Evolutionary conservation across 441 rosid species (phyloP).

Genomic region (Lepidium campestre): DNA sequence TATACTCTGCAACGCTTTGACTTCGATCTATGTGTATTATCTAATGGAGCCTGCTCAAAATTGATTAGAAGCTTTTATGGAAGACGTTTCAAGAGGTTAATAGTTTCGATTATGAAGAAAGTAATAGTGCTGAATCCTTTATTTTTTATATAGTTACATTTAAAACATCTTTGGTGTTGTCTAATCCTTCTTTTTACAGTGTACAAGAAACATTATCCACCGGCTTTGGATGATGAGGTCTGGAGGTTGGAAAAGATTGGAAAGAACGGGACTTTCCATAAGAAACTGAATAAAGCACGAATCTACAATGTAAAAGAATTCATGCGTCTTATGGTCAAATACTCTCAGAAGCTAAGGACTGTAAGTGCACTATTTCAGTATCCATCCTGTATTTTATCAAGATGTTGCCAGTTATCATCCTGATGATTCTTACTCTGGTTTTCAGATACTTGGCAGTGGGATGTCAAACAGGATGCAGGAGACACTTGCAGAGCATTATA

Average conservation of each 20-base stretch:
- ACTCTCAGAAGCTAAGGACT: slow-evolving; percentile 62
- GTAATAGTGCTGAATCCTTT: neutral
- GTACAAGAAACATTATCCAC: slow-evolving; percentile 95
- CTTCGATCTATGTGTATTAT: no score
- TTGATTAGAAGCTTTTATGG: no score
- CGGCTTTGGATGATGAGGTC: slow-evolving; percentile 73
- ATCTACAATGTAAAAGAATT: slow-evolving; percentile 71
- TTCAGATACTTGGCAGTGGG: slow-evolving; percentile 89
- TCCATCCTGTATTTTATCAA: slow-evolving; percentile 9
- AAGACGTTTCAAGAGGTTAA: no score
- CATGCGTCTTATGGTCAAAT: slow-evolving; percentile 64
- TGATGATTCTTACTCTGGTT: slow-evolving; percentile 9
- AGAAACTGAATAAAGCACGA: slow-evolving; percentile 64
- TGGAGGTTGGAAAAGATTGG: slow-evolving; percentile 96
- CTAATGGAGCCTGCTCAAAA: no score
- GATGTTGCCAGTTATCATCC: neutral
- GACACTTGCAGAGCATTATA: slow-evolving; percentile 75
- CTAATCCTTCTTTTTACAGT: slow-evolving; percentile 32
- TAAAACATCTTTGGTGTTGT: neutral
- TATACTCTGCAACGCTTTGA: no score
- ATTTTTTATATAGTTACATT: neutral
- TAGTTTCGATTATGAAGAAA: no score
- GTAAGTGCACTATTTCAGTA: slow-evolving; percentile 40
- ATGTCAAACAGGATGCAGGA: slow-evolving; percentile 99
- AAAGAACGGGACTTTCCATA: slow-evolving; percentile 89